A percentile compares a stretch with the other conserved stretches of the same genome.
Evolutionary conservation across 306 rosid species (phyloP).

Genomic region (Vicia villosa): DNA sequence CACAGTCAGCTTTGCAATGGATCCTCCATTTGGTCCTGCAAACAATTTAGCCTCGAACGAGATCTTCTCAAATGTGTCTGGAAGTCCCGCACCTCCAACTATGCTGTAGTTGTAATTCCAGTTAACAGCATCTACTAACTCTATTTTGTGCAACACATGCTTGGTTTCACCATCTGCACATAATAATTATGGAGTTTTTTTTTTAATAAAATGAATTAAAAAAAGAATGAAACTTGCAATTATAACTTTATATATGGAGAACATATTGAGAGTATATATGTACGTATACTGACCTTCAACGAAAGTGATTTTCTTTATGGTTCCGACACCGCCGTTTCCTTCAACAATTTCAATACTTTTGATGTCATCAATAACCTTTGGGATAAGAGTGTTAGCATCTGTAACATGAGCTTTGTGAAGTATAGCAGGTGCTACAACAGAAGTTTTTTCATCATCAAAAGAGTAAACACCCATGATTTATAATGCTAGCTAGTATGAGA

Average conservation of each 20-base stretch:
- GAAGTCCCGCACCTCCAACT: conserved; percentile 39
- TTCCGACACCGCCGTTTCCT: conserved; percentile 47
- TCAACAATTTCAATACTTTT: conserved; percentile 33
- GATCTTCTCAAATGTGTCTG: conserved; percentile 39
- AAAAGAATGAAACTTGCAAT: not conserved
- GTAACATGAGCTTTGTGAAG: conserved; percentile 36
- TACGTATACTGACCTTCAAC: conserved; percentile 10
- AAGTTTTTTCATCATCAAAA: conserved; percentile 33
- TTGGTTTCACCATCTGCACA: conserved; percentile 32
- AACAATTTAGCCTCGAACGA: conserved; percentile 36
- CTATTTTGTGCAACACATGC: conserved; percentile 39
- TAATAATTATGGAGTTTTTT: too few relatives aligned
- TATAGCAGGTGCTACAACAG: conserved; percentile 27
- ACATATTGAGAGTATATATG: too few relatives aligned
- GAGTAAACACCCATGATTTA: conserved; percentile 41
- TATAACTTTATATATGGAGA: not conserved
- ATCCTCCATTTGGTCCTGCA: conserved; percentile 41
- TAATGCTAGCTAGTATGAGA: too few relatives aligned
- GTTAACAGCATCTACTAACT: conserved; percentile 32
- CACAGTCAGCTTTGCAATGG: conserved; percentile 31
- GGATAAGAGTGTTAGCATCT: conserved; percentile 24
- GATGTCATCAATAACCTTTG: conserved; percentile 20
- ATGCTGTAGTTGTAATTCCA: conserved; percentile 39
- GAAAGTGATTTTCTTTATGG: conserved; percentile 45
- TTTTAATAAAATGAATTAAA: too few relatives aligned